These are phyloP conservation scores for Colletotrichum tabaci DNA, from an alignment of 2,329 filamentous ascomycete species.

Conservation along the genomic window DNA sequence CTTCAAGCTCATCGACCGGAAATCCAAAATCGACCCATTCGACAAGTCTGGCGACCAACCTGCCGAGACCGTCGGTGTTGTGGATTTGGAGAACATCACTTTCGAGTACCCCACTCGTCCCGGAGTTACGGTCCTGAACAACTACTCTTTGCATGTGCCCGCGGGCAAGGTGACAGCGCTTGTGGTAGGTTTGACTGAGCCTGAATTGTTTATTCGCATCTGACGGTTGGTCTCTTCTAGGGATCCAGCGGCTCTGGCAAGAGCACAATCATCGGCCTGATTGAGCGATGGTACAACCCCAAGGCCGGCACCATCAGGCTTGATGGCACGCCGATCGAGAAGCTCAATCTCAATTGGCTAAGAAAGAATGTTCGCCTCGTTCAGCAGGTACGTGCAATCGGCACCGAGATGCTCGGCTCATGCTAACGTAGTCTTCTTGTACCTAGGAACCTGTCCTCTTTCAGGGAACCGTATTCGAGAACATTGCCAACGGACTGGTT, in stretches of 20 bases:
- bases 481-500: conserved; percentile 64
- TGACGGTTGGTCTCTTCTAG: not conserved
- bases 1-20: conserved; percentile 56
- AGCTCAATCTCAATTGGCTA: conserved; percentile 57
- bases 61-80: conserved; percentile 48
- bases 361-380: conserved; percentile 56
- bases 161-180: conserved; percentile 62
- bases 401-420: no score
- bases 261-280: conserved; percentile 56
- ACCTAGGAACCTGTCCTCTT: conserved; percentile 56
- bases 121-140: conserved; percentile 57
- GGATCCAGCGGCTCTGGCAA: conserved; percentile 55
- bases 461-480: conserved; percentile 62
- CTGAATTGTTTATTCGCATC: not conserved
- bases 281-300: conserved; percentile 58
- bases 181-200: conserved; percentile 49
- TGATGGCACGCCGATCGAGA: conserved; percentile 52
- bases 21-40: conserved; percentile 56
- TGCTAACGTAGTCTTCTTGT: not conserved
- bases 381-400: conserved; percentile 48
- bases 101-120: conserved; percentile 63
- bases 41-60: conserved; percentile 51
- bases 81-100: conserved; percentile 58
- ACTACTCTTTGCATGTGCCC: conserved; percentile 59
- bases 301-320: conserved; percentile 53